A percentile compares a stretch with the other conserved stretches of the same genome.
phyloP scores from a whole-genome alignment of 768 basidiomycete species.

The Tricholoma sp. region DNA sequence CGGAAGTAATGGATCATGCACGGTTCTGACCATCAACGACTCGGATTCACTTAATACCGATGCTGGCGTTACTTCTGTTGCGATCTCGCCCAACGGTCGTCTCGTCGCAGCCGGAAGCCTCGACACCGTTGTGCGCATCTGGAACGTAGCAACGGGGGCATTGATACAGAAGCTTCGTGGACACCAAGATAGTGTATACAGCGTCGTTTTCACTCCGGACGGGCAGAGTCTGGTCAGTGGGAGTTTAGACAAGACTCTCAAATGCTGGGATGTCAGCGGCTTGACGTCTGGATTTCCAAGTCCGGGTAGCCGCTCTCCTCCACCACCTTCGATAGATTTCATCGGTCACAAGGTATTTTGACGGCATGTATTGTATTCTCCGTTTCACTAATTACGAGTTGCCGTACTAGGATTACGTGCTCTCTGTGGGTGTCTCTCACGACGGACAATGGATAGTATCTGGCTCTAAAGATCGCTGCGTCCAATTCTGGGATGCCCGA shows the following conservation, averaged over 20 bases:
- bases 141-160: constrained; percentile 62
- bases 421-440: constrained; percentile 67
- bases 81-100: constrained; percentile 69
- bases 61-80: constrained; percentile 73
- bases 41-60: constrained; percentile 42
- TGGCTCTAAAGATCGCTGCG: constrained; percentile 91
- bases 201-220: constrained; percentile 88
- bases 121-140: constrained; percentile 77
- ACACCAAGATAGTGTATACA: constrained; percentile 82
- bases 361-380: constrained; percentile 33
- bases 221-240: constrained; percentile 88
- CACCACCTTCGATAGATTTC: constrained; percentile 72
- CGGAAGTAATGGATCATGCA: constrained; percentile 28
- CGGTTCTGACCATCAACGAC: constrained; percentile 44
- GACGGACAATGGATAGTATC: constrained; percentile 94
- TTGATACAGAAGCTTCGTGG: constrained; percentile 70
- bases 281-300: constrained; percentile 39
- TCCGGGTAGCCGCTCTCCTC: constrained; percentile 45
- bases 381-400: neutral
- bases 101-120: constrained; percentile 64
- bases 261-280: constrained; percentile 81
- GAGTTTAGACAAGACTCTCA: constrained; percentile 83
- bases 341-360: constrained; percentile 81
- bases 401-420: constrained; percentile 47
- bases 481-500: constrained; percentile 89